Conservation (phyloP, 805 yeast genomes). For the Saturnispora galanensis region DNA sequence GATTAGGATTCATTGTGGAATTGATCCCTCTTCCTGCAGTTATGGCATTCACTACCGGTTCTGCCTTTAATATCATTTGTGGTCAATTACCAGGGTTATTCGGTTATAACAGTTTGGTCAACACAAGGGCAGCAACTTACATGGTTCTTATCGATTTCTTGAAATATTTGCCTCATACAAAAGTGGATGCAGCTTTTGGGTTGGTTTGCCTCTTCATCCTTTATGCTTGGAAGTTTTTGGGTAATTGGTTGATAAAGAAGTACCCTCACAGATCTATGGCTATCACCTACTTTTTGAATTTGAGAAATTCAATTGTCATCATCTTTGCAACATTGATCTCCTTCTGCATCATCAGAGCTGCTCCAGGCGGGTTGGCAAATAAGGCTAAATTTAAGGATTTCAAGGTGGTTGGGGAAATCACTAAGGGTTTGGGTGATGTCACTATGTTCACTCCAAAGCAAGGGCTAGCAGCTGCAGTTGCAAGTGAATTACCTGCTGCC, state of each 20-base stretch:
- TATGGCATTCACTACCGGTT: conserved; percentile 90
- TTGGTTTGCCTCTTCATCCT: conserved; percentile 63
- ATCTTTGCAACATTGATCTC: conserved; percentile 76
- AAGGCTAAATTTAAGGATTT: conserved; percentile 29
- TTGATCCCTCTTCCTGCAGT: conserved; percentile 87
- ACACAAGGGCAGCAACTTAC: conserved; percentile 67
- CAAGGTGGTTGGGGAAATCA: conserved; percentile 64
- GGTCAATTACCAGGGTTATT: conserved; percentile 85
- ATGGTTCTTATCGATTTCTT: conserved; percentile 59
- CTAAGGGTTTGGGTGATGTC: conserved; percentile 69
- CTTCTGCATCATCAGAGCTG: conserved; percentile 56
- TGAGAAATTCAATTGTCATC: conserved; percentile 75
- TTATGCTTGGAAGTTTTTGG: conserved; percentile 58
- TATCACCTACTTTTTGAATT: conserved; percentile 63
- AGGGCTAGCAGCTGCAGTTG: conserved; percentile 50
- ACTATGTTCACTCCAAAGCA: conserved; percentile 61
- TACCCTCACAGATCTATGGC: conserved; percentile 44
- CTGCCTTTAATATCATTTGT: conserved; percentile 69
- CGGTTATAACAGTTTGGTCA: conserved; percentile 60
- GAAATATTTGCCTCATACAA: conserved; percentile 59
- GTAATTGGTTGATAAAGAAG: conserved; percentile 51
- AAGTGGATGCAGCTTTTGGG: conserved; percentile 84
- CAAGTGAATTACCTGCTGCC: conserved; percentile 77
- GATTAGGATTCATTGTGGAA: conserved; percentile 84
- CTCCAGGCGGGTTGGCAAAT: conserved; percentile 19